phyloP scores from a whole-genome alignment of 768 basidiomycete genomes.

The Agaricus sinodeliciosus region DNA sequence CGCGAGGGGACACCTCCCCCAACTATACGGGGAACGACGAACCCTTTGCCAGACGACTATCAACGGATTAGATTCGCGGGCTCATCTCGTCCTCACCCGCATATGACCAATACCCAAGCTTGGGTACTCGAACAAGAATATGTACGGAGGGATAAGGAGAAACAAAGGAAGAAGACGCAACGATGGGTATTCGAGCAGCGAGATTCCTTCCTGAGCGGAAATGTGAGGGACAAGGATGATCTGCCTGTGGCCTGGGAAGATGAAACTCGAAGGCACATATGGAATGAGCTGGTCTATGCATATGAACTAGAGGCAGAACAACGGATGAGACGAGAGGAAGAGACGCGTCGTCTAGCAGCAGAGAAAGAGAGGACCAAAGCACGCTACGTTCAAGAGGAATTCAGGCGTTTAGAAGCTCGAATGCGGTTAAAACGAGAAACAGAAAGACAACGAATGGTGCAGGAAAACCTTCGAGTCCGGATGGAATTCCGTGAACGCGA shows the following conservation, averaged over 20 bases:
- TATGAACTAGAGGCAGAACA: slow-evolving; percentile 45
- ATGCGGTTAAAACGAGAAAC: slow-evolving; percentile 44
- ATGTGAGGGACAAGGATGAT: slow-evolving; percentile 14
- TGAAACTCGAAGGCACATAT: slow-evolving; percentile 29
- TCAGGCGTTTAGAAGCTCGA: slow-evolving; percentile 45
- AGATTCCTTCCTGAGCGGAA: slow-evolving; percentile 23
- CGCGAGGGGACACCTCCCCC: slow-evolving; percentile 13
- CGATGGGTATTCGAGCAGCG: slow-evolving; percentile 64
- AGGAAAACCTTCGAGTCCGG: slow-evolving; percentile 35
- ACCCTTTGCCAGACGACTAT: background rate
- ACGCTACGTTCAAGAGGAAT: slow-evolving; percentile 43
- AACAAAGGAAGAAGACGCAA: slow-evolving; percentile 45
- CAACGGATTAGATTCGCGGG: slow-evolving; percentile 1
- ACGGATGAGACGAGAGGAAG: slow-evolving; percentile 47
- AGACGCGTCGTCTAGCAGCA: slow-evolving; percentile 34
- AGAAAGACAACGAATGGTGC: slow-evolving; percentile 39
- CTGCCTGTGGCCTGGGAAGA: slow-evolving; percentile 9
- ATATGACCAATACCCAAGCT: slow-evolving; percentile 36
- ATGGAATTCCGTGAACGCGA: slow-evolving; percentile 37
- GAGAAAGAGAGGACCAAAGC: slow-evolving; percentile 41
- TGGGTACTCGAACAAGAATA: slow-evolving; percentile 52
- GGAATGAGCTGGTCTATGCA: slow-evolving; percentile 48
- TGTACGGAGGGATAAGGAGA: slow-evolving; percentile 32
- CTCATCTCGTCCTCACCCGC: slow-evolving; percentile 27
- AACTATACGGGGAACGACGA: slow-evolving; percentile 13